Evolutionary conservation across 768 basidiomycete species (phyloP).

Genomic region (Suillus brevipes): DNA sequence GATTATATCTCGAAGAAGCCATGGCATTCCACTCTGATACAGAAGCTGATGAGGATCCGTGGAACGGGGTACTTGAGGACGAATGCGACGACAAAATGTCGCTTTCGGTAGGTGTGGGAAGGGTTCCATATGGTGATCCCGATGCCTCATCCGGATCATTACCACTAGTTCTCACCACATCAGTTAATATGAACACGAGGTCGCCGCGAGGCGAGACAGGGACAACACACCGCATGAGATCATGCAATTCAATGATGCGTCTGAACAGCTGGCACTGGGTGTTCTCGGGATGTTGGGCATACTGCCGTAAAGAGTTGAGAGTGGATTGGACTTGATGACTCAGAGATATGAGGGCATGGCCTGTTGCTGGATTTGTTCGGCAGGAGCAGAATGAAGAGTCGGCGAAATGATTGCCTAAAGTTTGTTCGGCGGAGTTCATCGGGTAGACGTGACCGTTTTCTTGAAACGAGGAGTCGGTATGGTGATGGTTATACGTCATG

Average conservation of each 20-base stretch:
- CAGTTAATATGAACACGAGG: constrained; percentile 37
- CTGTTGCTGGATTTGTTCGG: constrained; percentile 60
- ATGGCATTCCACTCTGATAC: constrained; percentile 65
- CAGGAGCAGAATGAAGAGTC: constrained; percentile 54
- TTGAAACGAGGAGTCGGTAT: constrained; percentile 34
- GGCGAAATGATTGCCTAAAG: constrained; percentile 32
- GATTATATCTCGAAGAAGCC: constrained; percentile 56
- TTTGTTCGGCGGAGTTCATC: constrained; percentile 35
- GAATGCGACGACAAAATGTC: constrained; percentile 53
- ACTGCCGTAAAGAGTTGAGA: constrained; percentile 57
- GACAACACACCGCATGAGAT: constrained; percentile 62
- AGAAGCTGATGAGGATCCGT: constrained; percentile 39
- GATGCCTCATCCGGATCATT: constrained; percentile 50
- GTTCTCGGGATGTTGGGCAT: constrained; percentile 55
- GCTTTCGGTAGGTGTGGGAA: constrained; percentile 60
- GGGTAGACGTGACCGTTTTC: constrained; percentile 38
- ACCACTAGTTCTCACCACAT: constrained; percentile 43
- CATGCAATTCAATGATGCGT: constrained; percentile 60
- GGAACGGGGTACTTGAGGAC: constrained; percentile 43
- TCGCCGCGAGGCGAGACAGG: constrained; percentile 31
- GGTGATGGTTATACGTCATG: constrained; percentile 34
- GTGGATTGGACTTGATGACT: constrained; percentile 64
- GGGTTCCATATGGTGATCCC: constrained; percentile 52
- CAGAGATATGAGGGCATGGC: constrained; percentile 58
- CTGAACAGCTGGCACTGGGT: constrained; percentile 56